Evolutionary conservation across 1,284 basidiomycete species (phyloP), one percentile per base, ranked within the genome.

Genomic region (Malassezia dermatis): DNA sequence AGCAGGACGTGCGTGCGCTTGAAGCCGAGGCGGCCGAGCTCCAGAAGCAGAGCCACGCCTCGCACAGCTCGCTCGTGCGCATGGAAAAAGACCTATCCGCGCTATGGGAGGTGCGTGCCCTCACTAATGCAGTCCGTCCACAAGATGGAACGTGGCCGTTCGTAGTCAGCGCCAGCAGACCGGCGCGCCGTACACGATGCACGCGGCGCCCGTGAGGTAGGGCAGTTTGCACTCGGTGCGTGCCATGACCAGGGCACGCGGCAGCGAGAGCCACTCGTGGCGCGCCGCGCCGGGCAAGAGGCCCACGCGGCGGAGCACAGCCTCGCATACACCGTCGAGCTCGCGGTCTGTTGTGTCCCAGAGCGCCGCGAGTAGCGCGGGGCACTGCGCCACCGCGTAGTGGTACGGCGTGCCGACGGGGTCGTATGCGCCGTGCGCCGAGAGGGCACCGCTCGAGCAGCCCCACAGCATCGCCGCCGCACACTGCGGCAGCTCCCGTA

Each of bases 341-440:
- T 99, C 93, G 46, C 86, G 82, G 78, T 99, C 93, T 0, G 94
- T 98, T 23, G 96, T 91, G 73, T 98, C 93, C 93, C 94, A 99
- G 15, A 98, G 77, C 70, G 93, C 95, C 0, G 87, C 94, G 12
- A 95, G 83, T 43, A 98, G 80, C 1, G 88, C 86, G 5, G 94
- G 93, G 61, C 89, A 90, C 63, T 91, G 93, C 34, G 86, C 89
- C n/a, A 94, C 73, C 84, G 95, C 86, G 74, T 98, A 98, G 67
- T 89, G 84, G 73, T 87, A 84, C 0, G 94, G 89, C 17, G 89
- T 96, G 8, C 93, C 93, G 13, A 82, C 81, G 13, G 86, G 81
- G 67, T 98, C 93, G 66, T 90, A 90, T 58, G 93, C 88, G 11
- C 93, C 93, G 81, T 89, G 87, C 51, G 91, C 86, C 51, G 81